Evolutionary conservation across 306 rosid species (phyloP), one percentile per base, ranked within the genome.

Genomic region (Dalbergia oliveri): DNA sequence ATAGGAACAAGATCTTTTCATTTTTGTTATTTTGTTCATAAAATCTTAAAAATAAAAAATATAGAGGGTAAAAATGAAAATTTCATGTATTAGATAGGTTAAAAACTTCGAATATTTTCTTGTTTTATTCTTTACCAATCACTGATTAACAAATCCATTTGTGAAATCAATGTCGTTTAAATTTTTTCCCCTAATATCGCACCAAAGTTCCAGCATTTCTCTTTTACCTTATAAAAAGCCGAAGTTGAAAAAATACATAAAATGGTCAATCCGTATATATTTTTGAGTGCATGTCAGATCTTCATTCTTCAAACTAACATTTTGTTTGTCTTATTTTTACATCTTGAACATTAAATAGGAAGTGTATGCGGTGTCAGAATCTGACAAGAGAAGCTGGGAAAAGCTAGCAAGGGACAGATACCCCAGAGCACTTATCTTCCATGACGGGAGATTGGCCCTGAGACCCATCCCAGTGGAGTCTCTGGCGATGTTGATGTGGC

Each of bases 361-460:
- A 51, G 67, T 94, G 0, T 91, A 85, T 54, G 18, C 74, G 37
- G 91, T 94, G 63, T 76, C 74, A 39, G 72, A 78, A 62, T 83
- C 45, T 4, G 98, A 94, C 7, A 94, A 90, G 86, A 82, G 84
- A 47, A 82, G 83, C 51, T 92, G 97, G 97, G 72, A 87, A 73
- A 81, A 4, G n/a, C 85, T 94, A 3, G 79, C 84, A 3, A 87
- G 44, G 37, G 87, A 89, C 2, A 85, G 57, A 51, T 88, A 84
- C 81, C 94, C 92, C 0, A 86, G 79, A 69, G 53, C 89, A 10
- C 82, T 94, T 0, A 61, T 94, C 12, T 94, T 94, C 73, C 98
- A 94, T 8, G 97, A 94, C 41, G 98, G 98, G 11, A 82, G 98
- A 72, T 39, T 94, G 18, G 97, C 94, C 1, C 4, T 88, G 5